phyloP scores from a whole-genome alignment of 2,329 filamentous ascomycete genomes.

The Botrytis medusae region DNA sequence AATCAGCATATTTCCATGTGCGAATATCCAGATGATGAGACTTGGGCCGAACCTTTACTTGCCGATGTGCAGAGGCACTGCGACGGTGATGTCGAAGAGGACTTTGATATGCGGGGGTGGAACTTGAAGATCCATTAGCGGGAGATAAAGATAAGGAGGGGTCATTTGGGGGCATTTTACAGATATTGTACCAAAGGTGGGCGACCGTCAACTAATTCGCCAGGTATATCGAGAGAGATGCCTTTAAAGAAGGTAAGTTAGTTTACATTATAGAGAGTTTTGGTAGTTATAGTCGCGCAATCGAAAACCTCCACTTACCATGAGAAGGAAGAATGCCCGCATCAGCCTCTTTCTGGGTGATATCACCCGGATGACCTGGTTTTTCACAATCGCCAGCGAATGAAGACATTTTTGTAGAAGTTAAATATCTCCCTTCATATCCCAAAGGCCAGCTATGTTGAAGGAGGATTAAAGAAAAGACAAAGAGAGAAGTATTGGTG shows the following conservation, averaged over 20 bases:
- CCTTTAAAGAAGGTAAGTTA: constrained; percentile 24
- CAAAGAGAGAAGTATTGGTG: background rate
- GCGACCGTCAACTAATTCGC: constrained; percentile 41
- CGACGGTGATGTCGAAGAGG: constrained; percentile 66
- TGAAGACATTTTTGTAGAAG: constrained; percentile 28
- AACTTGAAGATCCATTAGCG: constrained; percentile 43
- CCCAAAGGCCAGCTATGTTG: constrained; percentile 4
- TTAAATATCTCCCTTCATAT: constrained; percentile 22
- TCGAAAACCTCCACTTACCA: constrained; percentile 41
- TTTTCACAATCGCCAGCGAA: constrained; percentile 22
- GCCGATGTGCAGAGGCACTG: constrained; percentile 57
- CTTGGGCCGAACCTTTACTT: constrained; percentile 50
- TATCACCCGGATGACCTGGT: constrained; percentile 32
- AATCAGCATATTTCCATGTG: constrained; percentile 9
- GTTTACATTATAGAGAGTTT: background rate
- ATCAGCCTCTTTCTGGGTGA: constrained; percentile 35
- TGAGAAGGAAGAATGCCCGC: constrained; percentile 47
- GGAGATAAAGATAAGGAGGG: constrained; percentile 12
- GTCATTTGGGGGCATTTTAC: constrained; percentile 28
- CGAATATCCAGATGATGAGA: background rate
- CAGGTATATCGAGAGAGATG: constrained; percentile 46
- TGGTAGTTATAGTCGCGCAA: background rate
- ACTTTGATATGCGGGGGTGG: constrained; percentile 50
- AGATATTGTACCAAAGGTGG: constrained; percentile 42
- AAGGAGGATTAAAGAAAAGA: constrained; percentile 8